phyloP scores from a whole-genome alignment of 2,329 filamentous ascomycete species.

The Pseudogymnoascus sp. region DNA sequence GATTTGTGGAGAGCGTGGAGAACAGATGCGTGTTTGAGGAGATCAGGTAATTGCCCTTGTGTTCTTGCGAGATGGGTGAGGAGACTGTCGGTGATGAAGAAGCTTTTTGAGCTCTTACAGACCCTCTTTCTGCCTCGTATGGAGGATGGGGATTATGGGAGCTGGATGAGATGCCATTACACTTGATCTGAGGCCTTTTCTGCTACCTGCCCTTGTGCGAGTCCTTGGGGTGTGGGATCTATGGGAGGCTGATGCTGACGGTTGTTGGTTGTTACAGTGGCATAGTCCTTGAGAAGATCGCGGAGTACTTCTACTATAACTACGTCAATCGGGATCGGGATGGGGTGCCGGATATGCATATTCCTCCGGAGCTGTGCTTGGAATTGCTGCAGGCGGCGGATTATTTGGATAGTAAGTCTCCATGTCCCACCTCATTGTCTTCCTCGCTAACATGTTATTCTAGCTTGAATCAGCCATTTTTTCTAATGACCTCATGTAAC shows the following conservation, averaged over 20 bases:
- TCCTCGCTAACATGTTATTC: constrained; percentile 7
- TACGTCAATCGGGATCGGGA: constrained; percentile 63
- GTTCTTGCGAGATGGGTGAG: neutral
- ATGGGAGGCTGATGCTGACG: neutral
- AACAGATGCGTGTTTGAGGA: constrained; percentile 63
- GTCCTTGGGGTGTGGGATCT: constrained; percentile 8
- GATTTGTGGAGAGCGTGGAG: constrained; percentile 57
- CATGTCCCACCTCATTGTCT: neutral
- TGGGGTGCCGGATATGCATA: constrained; percentile 73
- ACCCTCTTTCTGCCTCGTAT: constrained; percentile 23
- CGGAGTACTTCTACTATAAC: constrained; percentile 79
- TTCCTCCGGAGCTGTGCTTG: constrained; percentile 70
- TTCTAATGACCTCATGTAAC: constrained; percentile 10
- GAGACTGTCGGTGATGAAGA: constrained; percentile 13
- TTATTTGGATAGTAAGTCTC: constrained; percentile 56
- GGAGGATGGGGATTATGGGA: constrained; percentile 18
- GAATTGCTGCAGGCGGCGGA: constrained; percentile 73
- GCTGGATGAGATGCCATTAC: constrained; percentile 42
- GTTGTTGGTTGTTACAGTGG: constrained; percentile 43
- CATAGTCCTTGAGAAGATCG: constrained; percentile 70
- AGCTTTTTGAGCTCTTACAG: constrained; percentile 22
- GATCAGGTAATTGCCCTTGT: constrained; percentile 53
- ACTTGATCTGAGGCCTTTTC: constrained; percentile 54
- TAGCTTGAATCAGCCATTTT: constrained; percentile 11
- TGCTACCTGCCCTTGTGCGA: constrained; percentile 9